Conservation (phyloP, 2,329 filamentous ascomycete species). For the Coleophoma cylindrospora region DNA sequence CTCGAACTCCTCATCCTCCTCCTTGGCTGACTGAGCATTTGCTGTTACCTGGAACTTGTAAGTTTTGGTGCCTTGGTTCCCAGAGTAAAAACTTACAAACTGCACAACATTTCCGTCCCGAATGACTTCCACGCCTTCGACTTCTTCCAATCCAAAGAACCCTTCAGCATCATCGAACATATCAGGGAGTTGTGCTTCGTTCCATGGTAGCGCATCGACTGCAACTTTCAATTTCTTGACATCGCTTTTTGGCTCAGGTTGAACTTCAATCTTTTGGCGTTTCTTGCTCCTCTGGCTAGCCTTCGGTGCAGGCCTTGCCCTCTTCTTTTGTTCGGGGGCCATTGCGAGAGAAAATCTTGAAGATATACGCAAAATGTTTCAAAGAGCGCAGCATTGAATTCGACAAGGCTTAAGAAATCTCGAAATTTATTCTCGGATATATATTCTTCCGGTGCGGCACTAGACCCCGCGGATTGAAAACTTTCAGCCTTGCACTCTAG, state of each 20-base stretch:
- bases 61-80: slow-evolving; percentile 3
- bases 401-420: too few relatives aligned
- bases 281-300: slow-evolving; percentile 22
- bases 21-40: slow-evolving; percentile 16
- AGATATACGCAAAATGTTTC: too few relatives aligned
- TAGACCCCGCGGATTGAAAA: slow-evolving; percentile 10
- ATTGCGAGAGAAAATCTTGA: slow-evolving; percentile 8
- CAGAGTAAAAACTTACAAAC: slow-evolving; percentile 40
- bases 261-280: slow-evolving; percentile 24
- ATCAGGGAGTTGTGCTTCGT: slow-evolving; percentile 62
- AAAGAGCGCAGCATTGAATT: too few relatives aligned
- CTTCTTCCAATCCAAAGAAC: slow-evolving; percentile 87
- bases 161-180: slow-evolving; percentile 86
- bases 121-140: slow-evolving; percentile 86
- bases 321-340: slow-evolving; percentile 23
- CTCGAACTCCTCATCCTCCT: slow-evolving; percentile 52
- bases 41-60: slow-evolving; percentile 19
- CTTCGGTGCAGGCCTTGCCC: slow-evolving; percentile 16
- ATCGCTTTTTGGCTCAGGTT: slow-evolving; percentile 10
- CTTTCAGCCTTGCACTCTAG: slow-evolving; percentile 15
- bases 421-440: too few relatives aligned
- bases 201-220: slow-evolving; percentile 49
- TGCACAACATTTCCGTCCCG: slow-evolving; percentile 53
- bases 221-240: slow-evolving; percentile 34
- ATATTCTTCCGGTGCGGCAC: too few relatives aligned